Evolutionary conservation across 192 early-diverging fungal genomes (phyloP).

Genomic region (Dissophora ornata): DNA sequence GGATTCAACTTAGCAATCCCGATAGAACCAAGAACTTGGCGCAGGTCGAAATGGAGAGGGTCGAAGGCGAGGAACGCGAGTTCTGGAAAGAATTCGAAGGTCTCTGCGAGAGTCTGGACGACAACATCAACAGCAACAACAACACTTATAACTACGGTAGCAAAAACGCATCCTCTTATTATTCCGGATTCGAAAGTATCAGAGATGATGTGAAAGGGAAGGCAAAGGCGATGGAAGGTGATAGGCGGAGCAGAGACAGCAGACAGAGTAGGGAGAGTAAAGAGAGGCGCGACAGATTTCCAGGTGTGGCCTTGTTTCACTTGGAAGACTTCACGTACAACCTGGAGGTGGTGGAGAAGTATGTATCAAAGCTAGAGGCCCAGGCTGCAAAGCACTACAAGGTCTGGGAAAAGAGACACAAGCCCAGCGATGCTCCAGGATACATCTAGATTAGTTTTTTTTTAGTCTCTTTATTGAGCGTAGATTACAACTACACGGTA

Average conservation of each 20-base stretch:
- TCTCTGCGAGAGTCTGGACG: background rate
- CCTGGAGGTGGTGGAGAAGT: conserved; percentile 15
- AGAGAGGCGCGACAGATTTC: too few relatives aligned
- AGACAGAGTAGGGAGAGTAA: background rate
- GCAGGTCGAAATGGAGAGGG: conserved; percentile 2
- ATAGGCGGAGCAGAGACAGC: too few relatives aligned
- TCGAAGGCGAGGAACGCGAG: background rate
- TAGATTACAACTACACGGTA: too few relatives aligned
- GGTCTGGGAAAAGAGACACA: too few relatives aligned
- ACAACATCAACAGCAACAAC: too few relatives aligned
- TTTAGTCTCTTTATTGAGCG: background rate
- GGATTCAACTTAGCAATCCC: conserved; percentile 8
- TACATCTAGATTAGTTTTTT: background rate
- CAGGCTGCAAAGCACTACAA: conserved; percentile 4
- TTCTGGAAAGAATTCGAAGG: conserved; percentile 27
- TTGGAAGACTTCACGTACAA: conserved; percentile 14
- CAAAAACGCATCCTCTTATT: too few relatives aligned
- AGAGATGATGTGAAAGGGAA: too few relatives aligned
- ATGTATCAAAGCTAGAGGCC: background rate
- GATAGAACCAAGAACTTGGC: conserved; percentile 8
- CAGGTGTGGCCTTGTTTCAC: conserved; percentile 14
- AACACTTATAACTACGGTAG: too few relatives aligned
- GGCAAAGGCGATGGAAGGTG: too few relatives aligned
- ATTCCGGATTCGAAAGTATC: too few relatives aligned
- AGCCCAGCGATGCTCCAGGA: too few relatives aligned